Percentiles rank a stretch among this genome's conserved stretches.
Conservation (phyloP, 495 filamentous ascomycete genomes). For the Filosporella fistucella region DNA sequence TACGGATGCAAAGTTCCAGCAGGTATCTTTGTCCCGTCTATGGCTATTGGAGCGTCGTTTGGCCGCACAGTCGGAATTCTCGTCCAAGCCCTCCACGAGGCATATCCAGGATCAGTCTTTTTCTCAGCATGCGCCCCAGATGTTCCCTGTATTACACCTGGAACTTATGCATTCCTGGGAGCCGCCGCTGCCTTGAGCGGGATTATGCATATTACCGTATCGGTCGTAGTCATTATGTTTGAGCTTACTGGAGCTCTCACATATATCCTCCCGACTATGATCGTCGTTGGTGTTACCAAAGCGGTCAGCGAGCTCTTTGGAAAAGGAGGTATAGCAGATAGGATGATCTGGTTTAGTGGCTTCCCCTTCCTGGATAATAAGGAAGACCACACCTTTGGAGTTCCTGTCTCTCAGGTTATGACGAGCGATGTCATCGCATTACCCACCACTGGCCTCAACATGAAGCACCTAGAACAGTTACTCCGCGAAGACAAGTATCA, state of each 20-base stretch:
- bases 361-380: slow-evolving; percentile 98
- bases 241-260: slow-evolving; percentile 92
- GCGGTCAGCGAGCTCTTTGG: slow-evolving; percentile 87
- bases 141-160: slow-evolving; percentile 93
- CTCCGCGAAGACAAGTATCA: slow-evolving; percentile 81
- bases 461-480: slow-evolving; percentile 69
- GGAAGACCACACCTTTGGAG: slow-evolving; percentile 95
- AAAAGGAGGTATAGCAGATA: slow-evolving; percentile 93
- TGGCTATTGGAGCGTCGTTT: slow-evolving; percentile 95
- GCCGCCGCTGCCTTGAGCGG: slow-evolving; percentile 94
- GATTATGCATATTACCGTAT: slow-evolving; percentile 97
- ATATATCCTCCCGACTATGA: slow-evolving; percentile 97
- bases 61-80: slow-evolving; percentile 91
- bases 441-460: slow-evolving; percentile 67
- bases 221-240: slow-evolving; percentile 98
- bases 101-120: slow-evolving; percentile 74
- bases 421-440: slow-evolving; percentile 71
- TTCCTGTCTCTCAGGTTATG: slow-evolving; percentile 92
- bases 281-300: slow-evolving; percentile 96
- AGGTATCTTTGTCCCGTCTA: slow-evolving; percentile 95
- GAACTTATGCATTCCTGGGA: slow-evolving; percentile 92
- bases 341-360: slow-evolving; percentile 99
- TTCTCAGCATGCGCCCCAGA: slow-evolving; percentile 87
- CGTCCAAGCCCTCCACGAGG: slow-evolving; percentile 84
- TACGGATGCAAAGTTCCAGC: slow-evolving; percentile 98